A percentile compares a stretch with the other conserved stretches of the same genome.
Evolutionary conservation across 2,329 filamentous ascomycete species (phyloP).

Genomic region (Ampelomyces quisqualis): DNA sequence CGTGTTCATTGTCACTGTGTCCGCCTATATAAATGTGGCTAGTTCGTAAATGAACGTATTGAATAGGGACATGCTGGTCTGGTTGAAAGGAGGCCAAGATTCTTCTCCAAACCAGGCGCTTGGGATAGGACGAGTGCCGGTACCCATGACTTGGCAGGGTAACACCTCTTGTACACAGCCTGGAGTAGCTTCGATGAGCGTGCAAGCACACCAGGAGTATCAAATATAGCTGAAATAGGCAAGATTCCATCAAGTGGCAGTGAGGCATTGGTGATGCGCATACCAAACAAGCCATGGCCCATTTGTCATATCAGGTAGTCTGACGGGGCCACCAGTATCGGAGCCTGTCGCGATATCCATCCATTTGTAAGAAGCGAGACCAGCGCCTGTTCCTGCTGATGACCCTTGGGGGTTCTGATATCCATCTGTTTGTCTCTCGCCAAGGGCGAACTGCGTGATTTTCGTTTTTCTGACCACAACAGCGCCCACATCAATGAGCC

Average conservation of each 20-base stretch:
- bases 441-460: conserved; percentile 48
- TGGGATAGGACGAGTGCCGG: conserved; percentile 9
- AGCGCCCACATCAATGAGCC: conserved; percentile 14
- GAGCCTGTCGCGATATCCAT: conserved; percentile 17
- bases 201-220: conserved; percentile 15
- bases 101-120: conserved; percentile 8
- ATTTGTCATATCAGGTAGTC: conserved; percentile 9
- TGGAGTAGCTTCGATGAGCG: conserved; percentile 14
- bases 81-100: conserved; percentile 13
- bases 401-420: conserved; percentile 18
- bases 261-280: conserved; percentile 15
- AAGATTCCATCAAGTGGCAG: conserved; percentile 13
- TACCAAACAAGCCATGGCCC: conserved; percentile 14
- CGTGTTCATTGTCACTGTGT: conserved; percentile 4
- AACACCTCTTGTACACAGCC: conserved; percentile 10
- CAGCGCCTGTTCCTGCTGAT: conserved; percentile 10
- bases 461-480: conserved; percentile 56
- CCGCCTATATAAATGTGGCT: conserved; percentile 9
- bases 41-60: conserved; percentile 8
- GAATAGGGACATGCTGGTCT: conserved; percentile 13
- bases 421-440: conserved; percentile 30
- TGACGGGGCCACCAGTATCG: conserved; percentile 14
- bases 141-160: conserved; percentile 6
- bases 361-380: conserved; percentile 17
- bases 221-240: conserved; percentile 14